phyloP scores from a whole-genome alignment of 2,329 filamentous ascomycete genomes.

The Furcasterigmium furcatum region DNA sequence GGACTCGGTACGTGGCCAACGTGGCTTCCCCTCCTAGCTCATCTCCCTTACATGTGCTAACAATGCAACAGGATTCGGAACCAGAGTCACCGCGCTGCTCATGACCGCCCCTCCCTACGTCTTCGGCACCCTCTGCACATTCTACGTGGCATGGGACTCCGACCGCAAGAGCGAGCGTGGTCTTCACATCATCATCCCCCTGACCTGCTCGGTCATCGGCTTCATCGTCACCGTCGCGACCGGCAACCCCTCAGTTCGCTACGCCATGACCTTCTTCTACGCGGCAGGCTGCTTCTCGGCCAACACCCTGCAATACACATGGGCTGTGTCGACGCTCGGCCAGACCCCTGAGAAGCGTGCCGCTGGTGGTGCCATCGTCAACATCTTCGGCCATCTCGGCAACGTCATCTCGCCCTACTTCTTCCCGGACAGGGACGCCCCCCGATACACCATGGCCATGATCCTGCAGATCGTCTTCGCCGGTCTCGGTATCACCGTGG shows the following conservation, averaged over 20 bases:
- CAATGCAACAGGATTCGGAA: conserved; percentile 31
- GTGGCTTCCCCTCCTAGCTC: too few species aligned
- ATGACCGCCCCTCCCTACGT: conserved; percentile 57
- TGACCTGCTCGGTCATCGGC: conserved; percentile 33
- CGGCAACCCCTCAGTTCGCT: conserved; percentile 7
- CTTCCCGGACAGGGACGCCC: conserved; percentile 21
- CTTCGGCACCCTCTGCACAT: conserved; percentile 49
- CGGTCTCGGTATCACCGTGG: not conserved
- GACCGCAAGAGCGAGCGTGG: conserved; percentile 61
- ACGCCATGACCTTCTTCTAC: conserved; percentile 19
- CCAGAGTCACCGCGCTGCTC: conserved; percentile 44
- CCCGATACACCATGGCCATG: conserved; percentile 22
- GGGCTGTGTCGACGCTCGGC: conserved; percentile 24
- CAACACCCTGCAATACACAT: conserved; percentile 24
- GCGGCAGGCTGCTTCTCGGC: conserved; percentile 25
- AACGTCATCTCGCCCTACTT: conserved; percentile 36
- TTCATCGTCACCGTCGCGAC: not conserved
- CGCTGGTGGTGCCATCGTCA: conserved; percentile 27
- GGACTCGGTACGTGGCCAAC: conserved; percentile 45
- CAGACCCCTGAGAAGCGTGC: conserved; percentile 32
- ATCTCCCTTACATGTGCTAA: not conserved
- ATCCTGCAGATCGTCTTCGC: conserved; percentile 14
- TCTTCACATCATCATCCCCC: conserved; percentile 53
- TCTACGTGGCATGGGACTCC: conserved; percentile 57
- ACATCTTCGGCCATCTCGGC: conserved; percentile 29